Percentiles rank a stretch among this genome's conserved stretches.
These are phyloP conservation scores for Ganoderma sinense DNA, from an alignment of 1,284 basidiomycete species.

Conservation along the genomic window DNA sequence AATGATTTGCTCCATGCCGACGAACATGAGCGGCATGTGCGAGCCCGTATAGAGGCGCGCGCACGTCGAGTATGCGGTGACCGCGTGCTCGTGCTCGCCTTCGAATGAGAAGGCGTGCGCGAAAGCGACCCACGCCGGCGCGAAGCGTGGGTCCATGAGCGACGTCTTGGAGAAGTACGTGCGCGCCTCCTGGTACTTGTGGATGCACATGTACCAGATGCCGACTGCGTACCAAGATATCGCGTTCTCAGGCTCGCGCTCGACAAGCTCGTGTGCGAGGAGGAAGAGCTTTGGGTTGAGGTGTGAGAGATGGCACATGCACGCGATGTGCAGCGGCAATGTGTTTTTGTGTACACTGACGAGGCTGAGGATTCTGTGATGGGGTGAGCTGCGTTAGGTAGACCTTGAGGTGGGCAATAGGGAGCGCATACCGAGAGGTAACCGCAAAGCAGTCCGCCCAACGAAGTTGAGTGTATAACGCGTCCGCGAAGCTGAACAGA, in stretches of 20 bases:
- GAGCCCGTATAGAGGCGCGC: constrained; percentile 94
- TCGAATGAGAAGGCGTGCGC: constrained; percentile 97
- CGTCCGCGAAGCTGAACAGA: constrained; percentile 91
- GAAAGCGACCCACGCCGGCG: constrained; percentile 97
- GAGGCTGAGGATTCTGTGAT: constrained; percentile 77
- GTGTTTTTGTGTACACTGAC: constrained; percentile 86
- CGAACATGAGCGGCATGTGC: constrained; percentile 93
- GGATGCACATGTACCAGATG: constrained; percentile 91
- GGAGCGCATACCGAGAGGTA: constrained; percentile 71
- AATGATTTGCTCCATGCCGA: constrained; percentile 98
- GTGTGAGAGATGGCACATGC: constrained; percentile 95
- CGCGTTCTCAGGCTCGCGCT: constrained; percentile 90
- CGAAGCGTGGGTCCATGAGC: constrained; percentile 96
- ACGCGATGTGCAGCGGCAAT: constrained; percentile 94
- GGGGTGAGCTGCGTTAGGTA: neutral
- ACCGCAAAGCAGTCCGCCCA: constrained; percentile 95
- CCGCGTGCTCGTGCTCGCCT: constrained; percentile 98
- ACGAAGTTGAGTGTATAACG: constrained; percentile 86
- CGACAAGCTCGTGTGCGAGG: constrained; percentile 94
- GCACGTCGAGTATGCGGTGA: constrained; percentile 97
- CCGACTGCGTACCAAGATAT: constrained; percentile 99
- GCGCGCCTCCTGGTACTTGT: constrained; percentile 88
- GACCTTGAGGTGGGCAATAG: neutral
- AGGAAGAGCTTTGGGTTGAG: constrained; percentile 94
- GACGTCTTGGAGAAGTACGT: constrained; percentile 97